A percentile compares a stretch with the other conserved stretches of the same genome.
Evolutionary conservation across 306 rosid genomes (phyloP).

Genomic region (Corylus heterophylla): DNA sequence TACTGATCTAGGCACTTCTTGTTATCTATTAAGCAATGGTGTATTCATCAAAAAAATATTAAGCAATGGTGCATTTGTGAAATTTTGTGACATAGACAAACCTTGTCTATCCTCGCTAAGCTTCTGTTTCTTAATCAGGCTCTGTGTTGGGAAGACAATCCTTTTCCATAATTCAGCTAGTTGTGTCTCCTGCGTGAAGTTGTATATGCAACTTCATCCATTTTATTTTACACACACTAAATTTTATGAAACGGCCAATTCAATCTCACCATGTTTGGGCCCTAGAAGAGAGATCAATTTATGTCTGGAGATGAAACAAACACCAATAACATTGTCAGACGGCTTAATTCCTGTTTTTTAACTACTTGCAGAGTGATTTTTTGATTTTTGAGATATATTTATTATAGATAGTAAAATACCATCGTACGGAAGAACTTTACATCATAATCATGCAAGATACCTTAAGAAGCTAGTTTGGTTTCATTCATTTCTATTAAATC

Average conservation of each 20-base stretch:
- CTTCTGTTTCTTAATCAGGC: not conserved
- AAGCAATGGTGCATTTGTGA: not conserved
- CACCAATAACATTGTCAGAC: not conserved
- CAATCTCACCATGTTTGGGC: not conserved
- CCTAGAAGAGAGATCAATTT: not conserved
- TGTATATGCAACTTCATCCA: not conserved
- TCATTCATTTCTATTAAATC: not conserved
- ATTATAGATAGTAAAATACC: too few relatives aligned
- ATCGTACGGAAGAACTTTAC: not conserved
- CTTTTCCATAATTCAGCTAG: constrained; percentile 3
- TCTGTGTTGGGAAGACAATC: not conserved
- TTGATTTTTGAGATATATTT: not conserved
- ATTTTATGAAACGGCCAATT: not conserved
- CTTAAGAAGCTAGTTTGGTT: not conserved
- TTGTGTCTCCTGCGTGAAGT: not conserved
- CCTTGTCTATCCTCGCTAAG: not conserved
- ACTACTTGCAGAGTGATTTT: not conserved
- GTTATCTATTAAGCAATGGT: not conserved
- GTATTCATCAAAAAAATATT: not conserved
- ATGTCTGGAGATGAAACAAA: not conserved
- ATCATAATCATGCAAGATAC: not conserved
- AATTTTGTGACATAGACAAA: not conserved
- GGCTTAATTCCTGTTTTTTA: not conserved
- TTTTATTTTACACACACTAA: not conserved
- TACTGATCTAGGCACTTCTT: too few relatives aligned